phyloP scores from a whole-genome alignment of 2,329 filamentous ascomycete species.

The Xylaria sp. region DNA sequence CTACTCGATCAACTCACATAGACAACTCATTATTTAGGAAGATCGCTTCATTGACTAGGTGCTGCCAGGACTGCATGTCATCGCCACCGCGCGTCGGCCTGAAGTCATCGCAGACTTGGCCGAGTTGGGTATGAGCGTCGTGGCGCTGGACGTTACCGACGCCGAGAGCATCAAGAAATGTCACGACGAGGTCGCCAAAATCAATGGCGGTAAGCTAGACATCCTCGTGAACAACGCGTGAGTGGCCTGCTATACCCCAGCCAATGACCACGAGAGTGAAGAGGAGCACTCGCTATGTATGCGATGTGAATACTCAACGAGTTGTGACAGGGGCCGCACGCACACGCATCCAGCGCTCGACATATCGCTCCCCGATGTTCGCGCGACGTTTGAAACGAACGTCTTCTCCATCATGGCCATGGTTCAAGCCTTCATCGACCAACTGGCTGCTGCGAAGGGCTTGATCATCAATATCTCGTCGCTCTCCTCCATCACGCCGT shows the following conservation, averaged over 20 bases:
- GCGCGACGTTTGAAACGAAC: constrained; percentile 65
- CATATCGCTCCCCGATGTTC: constrained; percentile 62
- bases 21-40: not conserved
- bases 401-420: constrained; percentile 68
- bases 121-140: constrained; percentile 58
- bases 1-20: not conserved
- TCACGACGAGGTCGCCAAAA: constrained; percentile 56
- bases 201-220: constrained; percentile 65
- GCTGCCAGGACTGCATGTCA: constrained; percentile 61
- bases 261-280: not conserved
- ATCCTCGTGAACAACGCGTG: constrained; percentile 70
- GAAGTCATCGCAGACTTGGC: constrained; percentile 59
- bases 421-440: constrained; percentile 60
- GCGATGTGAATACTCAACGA: constrained; percentile 26
- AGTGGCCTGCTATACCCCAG: constrained; percentile 31
- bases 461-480: constrained; percentile 67
- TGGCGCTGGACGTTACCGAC: constrained; percentile 65
- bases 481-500: constrained; percentile 60
- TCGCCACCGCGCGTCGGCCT: constrained; percentile 64
- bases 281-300: not conserved
- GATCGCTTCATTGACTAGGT: not conserved
- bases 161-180: constrained; percentile 61
- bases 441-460: constrained; percentile 61
- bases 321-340: constrained; percentile 57
- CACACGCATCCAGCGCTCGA: constrained; percentile 64